phyloP scores from a whole-genome alignment of 163 green algal species.

The Prototheca cutis region DNA sequence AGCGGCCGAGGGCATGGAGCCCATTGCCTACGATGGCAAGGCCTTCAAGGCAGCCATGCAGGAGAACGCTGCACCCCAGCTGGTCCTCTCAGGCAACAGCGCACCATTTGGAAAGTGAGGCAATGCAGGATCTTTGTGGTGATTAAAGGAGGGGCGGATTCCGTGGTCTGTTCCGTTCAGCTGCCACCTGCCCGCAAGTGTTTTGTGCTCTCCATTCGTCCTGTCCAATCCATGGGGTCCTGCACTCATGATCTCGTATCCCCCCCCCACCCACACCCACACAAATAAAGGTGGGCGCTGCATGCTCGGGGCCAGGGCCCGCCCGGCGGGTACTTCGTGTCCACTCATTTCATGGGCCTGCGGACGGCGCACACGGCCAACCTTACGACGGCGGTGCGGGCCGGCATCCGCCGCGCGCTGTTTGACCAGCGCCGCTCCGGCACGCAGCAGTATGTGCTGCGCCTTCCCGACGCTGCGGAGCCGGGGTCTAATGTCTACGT shows the following conservation, averaged over 20 bases:
- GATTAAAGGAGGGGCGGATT: too few relatives aligned
- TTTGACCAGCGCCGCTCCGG: conserved; percentile 11
- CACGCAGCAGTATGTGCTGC: conserved; percentile 3
- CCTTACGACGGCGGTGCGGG: conserved; percentile 35
- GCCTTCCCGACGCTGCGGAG: conserved; percentile 20
- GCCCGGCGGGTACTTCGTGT: background rate
- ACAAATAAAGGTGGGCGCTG: conserved; percentile 31
- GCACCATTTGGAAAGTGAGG: background rate
- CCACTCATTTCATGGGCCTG: conserved; percentile 20
- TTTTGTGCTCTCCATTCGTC: too few relatives aligned
- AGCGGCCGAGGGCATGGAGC: conserved; percentile 35
- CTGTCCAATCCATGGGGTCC: background rate
- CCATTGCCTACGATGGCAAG: background rate
- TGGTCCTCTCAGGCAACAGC: background rate
- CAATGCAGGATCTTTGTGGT: too few relatives aligned
- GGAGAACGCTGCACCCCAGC: background rate
- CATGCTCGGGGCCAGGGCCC: conserved; percentile 11
- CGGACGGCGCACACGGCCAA: conserved; percentile 44
- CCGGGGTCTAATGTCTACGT: conserved; percentile 47
- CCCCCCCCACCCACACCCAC: too few relatives aligned
- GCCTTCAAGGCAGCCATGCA: background rate
- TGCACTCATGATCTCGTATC: background rate
- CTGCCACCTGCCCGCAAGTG: too few relatives aligned
- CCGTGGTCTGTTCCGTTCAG: too few relatives aligned
- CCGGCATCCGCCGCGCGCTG: conserved; percentile 11